Evolutionary conservation across 306 rosid species (phyloP), one percentile per base, ranked within the genome.

Genomic region (Vicia sativa): DNA sequence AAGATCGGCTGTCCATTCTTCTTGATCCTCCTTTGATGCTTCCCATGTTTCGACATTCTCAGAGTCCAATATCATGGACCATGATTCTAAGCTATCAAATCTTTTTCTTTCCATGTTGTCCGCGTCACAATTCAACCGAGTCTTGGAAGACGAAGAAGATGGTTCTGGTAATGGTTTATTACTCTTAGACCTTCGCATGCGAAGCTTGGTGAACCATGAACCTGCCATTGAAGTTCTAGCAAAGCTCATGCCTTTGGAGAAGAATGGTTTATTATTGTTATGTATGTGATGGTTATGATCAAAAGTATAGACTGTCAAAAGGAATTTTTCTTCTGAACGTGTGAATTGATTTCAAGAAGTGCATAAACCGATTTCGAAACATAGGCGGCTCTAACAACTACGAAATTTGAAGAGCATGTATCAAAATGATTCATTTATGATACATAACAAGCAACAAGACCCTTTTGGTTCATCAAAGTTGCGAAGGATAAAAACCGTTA

Each of bases 31-130:
- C 80, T 86, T 86, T 4, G 91, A 72, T 13, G 88, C 87, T 75
- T 92, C 98, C 98, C 98, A 92, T 23, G 95, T 86, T 62, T 92
- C 98, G 72, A 89, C 87, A 86, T 92, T 92, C 74, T 92, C 98
- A 2, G 96, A 87, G 67, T 92, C 98, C 77, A 92, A 79, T 75
- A 92, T 89, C 98, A 92, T 84, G 1, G 98, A 92, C 96, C 98
- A 92, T 34, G 98, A 92, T n/a, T 92, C 98, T 89, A 92, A 13
- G 81, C 98, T 89, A 58, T 92, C 98, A 72, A 89, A 92, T 61
- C 98, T 81, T 80, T 48, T 89, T 73, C 98, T 80, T 43, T 92
- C 98, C 96, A 92, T 73, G 73, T 67, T 89, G 64, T 89, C 84
- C 74, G 80, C 67, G 7, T 89, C 93, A 11, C 85, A 82, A 67